These are phyloP conservation scores for Sicyos baderoa DNA, from an alignment of 306 rosid species.

Conservation along the genomic window DNA sequence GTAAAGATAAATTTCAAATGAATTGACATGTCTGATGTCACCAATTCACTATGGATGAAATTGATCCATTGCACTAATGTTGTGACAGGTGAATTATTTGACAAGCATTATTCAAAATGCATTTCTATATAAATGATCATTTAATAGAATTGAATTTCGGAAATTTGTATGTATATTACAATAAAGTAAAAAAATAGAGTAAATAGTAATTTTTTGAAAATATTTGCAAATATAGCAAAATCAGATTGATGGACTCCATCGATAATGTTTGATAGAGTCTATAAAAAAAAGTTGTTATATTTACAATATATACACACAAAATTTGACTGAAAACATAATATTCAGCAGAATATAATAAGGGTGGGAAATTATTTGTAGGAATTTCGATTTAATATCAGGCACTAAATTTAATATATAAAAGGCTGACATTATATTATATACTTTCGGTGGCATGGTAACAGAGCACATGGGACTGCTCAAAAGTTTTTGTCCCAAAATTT, in stretches of 20 bases:
- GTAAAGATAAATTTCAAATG: too few relatives aligned
- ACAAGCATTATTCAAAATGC: neutral
- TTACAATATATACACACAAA: too few relatives aligned
- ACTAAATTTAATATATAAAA: neutral
- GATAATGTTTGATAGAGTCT: too few relatives aligned
- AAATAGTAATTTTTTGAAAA: too few relatives aligned
- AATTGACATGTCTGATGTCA: neutral
- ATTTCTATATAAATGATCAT: neutral
- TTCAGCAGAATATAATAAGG: neutral
- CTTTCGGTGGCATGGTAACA: slow-evolving; percentile 18
- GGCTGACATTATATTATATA: slow-evolving; percentile 8
- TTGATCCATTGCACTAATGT: neutral
- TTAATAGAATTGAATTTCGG: neutral
- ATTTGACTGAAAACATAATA: slow-evolving; percentile 1
- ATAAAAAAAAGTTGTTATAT: too few relatives aligned
- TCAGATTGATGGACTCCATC: too few relatives aligned
- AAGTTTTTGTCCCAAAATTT: neutral
- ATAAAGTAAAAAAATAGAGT: too few relatives aligned
- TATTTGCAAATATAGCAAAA: too few relatives aligned
- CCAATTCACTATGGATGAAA: neutral
- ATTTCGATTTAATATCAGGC: neutral
- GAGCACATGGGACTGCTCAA: slow-evolving; percentile 15
- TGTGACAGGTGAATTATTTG: neutral
- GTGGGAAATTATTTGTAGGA: neutral
- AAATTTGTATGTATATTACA: too few relatives aligned